Base-by-base conservation (phyloP, 176 grass and related monocot genomes). In the Musa itinerans region DNA sequence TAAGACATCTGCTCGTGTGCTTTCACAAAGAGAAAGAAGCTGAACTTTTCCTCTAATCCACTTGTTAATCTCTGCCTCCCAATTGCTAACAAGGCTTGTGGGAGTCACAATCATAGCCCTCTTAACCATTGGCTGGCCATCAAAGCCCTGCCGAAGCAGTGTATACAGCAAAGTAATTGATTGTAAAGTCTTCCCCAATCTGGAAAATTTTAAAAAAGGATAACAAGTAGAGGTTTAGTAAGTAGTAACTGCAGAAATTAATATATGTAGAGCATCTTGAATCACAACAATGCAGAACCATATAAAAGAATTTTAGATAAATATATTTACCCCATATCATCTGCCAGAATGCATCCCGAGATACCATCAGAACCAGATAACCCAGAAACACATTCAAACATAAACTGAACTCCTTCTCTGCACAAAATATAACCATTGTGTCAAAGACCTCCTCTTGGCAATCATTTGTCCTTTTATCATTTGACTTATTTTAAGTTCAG, bases 371-470 rank as follows among this genome's bases (percentile, higher is more conserved):
- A 84, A 84, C 78, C 78, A 71, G 89, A 87, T 63, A 83, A 82
- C 69, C 95, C 95, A 86, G 95, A 94, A 56, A 94, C 95, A 92
- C 90, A 99, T 78, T 94, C 88, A 82, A 99, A 94, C 90, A 94
- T 99, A 85, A 99, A 94, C 34, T 92, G 95, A 86, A 99, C 90
- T 84, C 95, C 90, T 86, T 94, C 95, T 81, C 95, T 94, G 90
- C 86, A 87, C 77, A 74, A 79, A 78, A 78, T 53, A 66, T 68
- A 71, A 84, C 3, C 34, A n/a, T 50, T 69, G 11, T 12, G 12
- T 12, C 57, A 26, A 26, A 65, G 11, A 26, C 63, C 11, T 24
- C 8, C 22, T 12, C 2, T 12, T 20, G 8, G 29, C 29, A 13
- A 29, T 25, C 1, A 3, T 43, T 43, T 68, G 25, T 34, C 34